Evolutionary conservation across 2,329 filamentous ascomycete genomes (phyloP), one percentile per base, ranked within the genome.

Genomic region (Venturiaceae sp.): DNA sequence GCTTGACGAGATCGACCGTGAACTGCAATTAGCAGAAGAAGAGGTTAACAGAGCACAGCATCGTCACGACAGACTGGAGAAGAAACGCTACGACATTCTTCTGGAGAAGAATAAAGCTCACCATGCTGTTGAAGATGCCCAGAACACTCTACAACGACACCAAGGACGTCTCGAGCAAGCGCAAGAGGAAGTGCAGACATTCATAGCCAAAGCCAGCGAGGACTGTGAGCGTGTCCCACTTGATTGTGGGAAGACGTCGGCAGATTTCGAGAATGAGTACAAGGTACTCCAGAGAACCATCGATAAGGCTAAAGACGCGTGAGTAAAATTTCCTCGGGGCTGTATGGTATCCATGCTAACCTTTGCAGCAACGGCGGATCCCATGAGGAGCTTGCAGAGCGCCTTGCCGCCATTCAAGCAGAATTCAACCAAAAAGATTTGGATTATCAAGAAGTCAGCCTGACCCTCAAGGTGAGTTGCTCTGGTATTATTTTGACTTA

Each of bases 91-190:
- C 30, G 61, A 67, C 5, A 70, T 72, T 4, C 63, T 78, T 23
- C 66, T 65, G 28, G 65, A 66, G 23, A 79, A 78, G 66, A 79
- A 79, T 58, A 47, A 62, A 3, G 72, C 72, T 1, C 55, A 74
- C 13, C 68, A 70, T 2, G 59, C 63, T 4, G 66, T 76, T n/a
- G 62, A 70, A 9, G 61, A 58, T 7, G 68, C 69, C 0, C 68
- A 74, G 61, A 60, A 63, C 7, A 64, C 68, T 13, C 66, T 68
- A 28, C 59, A 56, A 2, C 55, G 64, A 6, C 66, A 70, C 54
- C 63, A 71, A 57, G 57, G 63, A 23, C 62, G 64, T 14, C 66
- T 66, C 7, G 62, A 66, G 30, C 62, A 61, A n/a, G 67, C 72
- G 57, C 62, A 67, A 28, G 58, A 61, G 2, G 58, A 19, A 61